Conservation (phyloP, 306 rosid species). For the Rosa persica region DNA sequence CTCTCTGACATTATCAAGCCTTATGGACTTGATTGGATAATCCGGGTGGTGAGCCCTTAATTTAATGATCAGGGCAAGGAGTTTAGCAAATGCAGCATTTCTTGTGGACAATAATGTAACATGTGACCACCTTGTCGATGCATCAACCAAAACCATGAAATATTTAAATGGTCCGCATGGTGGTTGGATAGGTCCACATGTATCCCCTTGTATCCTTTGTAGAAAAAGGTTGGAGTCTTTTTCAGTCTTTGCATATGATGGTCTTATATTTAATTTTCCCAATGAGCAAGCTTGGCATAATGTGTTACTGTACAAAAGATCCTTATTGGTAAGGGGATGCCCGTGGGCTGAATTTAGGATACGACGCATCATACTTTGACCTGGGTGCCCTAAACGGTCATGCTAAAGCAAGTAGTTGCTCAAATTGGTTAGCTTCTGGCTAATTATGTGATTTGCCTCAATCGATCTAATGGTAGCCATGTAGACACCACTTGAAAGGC, state of each 20-base stretch:
- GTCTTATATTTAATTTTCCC: neutral
- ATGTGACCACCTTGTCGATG: neutral
- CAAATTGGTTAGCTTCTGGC: neutral
- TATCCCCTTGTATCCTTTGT: too few relatives aligned
- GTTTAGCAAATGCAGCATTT: neutral
- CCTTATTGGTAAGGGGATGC: neutral
- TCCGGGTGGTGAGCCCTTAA: too few relatives aligned
- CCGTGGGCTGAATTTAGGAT: too few relatives aligned
- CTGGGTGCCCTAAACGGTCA: too few relatives aligned
- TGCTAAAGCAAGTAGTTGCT: neutral
- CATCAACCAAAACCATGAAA: neutral
- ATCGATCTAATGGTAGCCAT: too few relatives aligned
- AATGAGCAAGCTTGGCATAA: neutral
- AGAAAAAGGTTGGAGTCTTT: neutral
- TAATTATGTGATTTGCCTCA: too few relatives aligned
- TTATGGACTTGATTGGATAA: too few relatives aligned
- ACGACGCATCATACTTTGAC: too few relatives aligned
- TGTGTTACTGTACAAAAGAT: neutral
- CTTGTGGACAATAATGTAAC: neutral
- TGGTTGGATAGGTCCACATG: too few relatives aligned
- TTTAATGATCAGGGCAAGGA: neutral
- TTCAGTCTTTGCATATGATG: neutral
- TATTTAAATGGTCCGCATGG: too few relatives aligned
- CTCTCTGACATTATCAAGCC: too few relatives aligned
- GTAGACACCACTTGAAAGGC: too few relatives aligned